Percentiles rank a stretch among this genome's conserved stretches.
Evolutionary conservation across 108 stramenopile genomes (phyloP).

Genomic region (Nitzschia palea): DNA sequence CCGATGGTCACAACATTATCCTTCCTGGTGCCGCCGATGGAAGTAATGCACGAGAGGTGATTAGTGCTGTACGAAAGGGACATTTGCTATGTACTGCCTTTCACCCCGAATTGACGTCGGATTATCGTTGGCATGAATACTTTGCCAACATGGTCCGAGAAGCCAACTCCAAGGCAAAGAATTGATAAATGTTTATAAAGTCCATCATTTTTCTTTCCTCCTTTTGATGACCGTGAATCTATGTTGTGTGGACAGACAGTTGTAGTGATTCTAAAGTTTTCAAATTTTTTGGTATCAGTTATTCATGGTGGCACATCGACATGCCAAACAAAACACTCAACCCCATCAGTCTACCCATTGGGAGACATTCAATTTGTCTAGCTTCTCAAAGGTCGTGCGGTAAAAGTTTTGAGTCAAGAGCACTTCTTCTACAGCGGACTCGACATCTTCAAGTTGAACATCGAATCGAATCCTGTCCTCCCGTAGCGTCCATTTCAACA

Average conservation of each 20-base stretch:
- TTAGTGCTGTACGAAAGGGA: slow-evolving; percentile 87
- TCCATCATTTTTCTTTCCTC: no score
- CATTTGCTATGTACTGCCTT: slow-evolving; percentile 92
- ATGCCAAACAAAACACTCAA: no score
- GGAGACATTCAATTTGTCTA: no score
- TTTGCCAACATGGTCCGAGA: slow-evolving; percentile 81
- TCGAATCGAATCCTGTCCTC: slow-evolving; percentile 39
- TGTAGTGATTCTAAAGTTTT: no score
- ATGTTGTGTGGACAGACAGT: no score
- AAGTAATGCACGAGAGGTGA: slow-evolving; percentile 87
- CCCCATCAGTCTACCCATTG: no score
- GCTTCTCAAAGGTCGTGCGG: slow-evolving; percentile 33
- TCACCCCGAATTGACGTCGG: slow-evolving; percentile 96
- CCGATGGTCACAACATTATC: slow-evolving; percentile 35
- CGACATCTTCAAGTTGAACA: slow-evolving; percentile 69
- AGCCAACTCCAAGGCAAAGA: no score
- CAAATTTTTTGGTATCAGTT: no score
- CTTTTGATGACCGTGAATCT: no score
- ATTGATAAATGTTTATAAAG: no score
- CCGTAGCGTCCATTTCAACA: slow-evolving; percentile 4
- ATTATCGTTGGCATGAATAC: slow-evolving; percentile 92
- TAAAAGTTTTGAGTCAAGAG: slow-evolving; percentile 43
- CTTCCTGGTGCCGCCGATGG: slow-evolving; percentile 85
- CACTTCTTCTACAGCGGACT: slow-evolving; percentile 50
- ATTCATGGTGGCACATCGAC: no score